Conservation (phyloP, 306 rosid genomes). For the Inga leiocalycina region DNA sequence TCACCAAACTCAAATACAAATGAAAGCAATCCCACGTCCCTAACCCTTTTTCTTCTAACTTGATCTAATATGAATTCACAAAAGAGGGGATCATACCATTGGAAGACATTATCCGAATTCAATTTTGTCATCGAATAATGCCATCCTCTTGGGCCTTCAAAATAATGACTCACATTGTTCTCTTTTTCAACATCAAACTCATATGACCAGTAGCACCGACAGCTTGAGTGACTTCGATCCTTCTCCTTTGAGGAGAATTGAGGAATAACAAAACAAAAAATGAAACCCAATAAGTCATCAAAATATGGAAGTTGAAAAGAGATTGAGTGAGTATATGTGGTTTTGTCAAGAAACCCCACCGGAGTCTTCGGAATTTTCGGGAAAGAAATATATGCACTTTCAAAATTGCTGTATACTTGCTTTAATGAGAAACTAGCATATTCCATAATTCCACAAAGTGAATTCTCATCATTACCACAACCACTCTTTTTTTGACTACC, state of each 20-base stretch:
- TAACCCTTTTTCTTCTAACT: neutral
- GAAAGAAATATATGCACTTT: neutral
- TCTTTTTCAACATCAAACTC: neutral
- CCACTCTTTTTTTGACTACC: too few relatives aligned
- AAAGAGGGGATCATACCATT: constrained; percentile 40
- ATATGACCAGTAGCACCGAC: neutral
- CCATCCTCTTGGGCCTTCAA: neutral
- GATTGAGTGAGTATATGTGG: too few relatives aligned
- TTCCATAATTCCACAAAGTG: neutral
- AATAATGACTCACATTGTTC: rapidly evolving
- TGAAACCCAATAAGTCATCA: too few relatives aligned
- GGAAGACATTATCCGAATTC: neutral
- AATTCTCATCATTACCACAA: neutral
- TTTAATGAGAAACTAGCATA: neutral
- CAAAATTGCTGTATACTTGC: neutral
- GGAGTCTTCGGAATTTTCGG: neutral
- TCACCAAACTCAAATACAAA: neutral
- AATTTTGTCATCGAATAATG: neutral
- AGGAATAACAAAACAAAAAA: constrained; percentile 1
- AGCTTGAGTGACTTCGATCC: neutral
- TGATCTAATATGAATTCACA: neutral
- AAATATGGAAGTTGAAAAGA: too few relatives aligned
- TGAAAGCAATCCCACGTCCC: neutral
- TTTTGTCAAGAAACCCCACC: too few relatives aligned
- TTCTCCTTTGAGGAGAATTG: neutral